A percentile compares a stretch with the other conserved stretches of the same genome.
Conservation (phyloP, 768 basidiomycete species). For the Kwoniella heveanensis region DNA sequence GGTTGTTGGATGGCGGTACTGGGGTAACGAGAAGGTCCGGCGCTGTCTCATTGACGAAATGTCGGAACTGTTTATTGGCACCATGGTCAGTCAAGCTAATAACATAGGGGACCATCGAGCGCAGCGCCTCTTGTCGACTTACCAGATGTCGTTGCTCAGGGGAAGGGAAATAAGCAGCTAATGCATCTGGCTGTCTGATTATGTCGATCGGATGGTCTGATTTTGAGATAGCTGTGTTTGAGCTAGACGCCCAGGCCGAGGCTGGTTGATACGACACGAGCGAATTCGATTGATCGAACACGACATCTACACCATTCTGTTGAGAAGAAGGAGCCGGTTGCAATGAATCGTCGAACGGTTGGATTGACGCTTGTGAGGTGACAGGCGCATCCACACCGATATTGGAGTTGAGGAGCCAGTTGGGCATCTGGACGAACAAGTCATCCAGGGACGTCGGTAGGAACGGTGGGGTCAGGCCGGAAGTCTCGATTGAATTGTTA, state of each 20-base stretch:
- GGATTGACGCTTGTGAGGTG: background rate
- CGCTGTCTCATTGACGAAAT: constrained; percentile 32
- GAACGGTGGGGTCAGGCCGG: background rate
- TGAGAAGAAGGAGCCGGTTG: too few species aligned
- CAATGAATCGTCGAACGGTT: background rate
- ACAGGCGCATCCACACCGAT: background rate
- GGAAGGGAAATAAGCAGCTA: constrained; percentile 7
- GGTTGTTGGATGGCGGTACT: constrained; percentile 16
- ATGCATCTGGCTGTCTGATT: background rate
- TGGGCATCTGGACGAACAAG: background rate
- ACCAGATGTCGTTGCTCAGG: constrained; percentile 15
- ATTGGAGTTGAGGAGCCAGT: background rate
- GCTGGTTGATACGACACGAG: too few species aligned
- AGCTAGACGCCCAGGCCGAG: too few species aligned
- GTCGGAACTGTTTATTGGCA: constrained; percentile 25
- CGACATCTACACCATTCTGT: too few species aligned
- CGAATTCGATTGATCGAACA: background rate
- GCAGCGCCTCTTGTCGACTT: background rate
- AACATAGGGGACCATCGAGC: too few species aligned
- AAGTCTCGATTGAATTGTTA: background rate
- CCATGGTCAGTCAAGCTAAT: too few species aligned
- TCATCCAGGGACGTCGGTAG: background rate
- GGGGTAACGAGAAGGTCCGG: constrained; percentile 30
- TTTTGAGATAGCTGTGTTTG: too few species aligned
- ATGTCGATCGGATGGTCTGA: background rate